Percentiles rank a stretch among this genome's conserved stretches.
Evolutionary conservation across 2,329 filamentous ascomycete genomes (phyloP).

Genomic region (Fusarium camptoceras): DNA sequence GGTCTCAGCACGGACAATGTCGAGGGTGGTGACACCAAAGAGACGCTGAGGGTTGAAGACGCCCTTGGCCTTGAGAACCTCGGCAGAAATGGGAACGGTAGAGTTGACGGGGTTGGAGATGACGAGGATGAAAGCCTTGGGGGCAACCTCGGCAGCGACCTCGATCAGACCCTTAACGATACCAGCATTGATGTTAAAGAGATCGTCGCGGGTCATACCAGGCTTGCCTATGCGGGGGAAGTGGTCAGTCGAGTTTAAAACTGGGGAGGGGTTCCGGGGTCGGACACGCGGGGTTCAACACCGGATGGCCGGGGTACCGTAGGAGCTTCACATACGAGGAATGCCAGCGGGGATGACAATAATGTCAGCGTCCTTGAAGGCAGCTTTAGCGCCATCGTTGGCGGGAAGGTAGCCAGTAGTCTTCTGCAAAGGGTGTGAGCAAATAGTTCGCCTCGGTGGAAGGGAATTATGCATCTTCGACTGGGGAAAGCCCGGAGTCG

Average conservation of each 20-base stretch:
- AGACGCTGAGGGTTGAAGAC: conserved; percentile 96
- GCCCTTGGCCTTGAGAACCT: conserved; percentile 92
- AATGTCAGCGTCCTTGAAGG: conserved; percentile 93
- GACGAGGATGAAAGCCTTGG: conserved; percentile 94
- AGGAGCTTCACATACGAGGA: conserved; percentile 76
- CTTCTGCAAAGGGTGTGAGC: conserved; percentile 68
- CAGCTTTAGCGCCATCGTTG: conserved; percentile 85
- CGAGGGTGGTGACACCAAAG: conserved; percentile 98
- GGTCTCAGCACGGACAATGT: conserved; percentile 97
- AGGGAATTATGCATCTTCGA: conserved; percentile 30
- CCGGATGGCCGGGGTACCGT: conserved; percentile 28
- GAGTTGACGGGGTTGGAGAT: conserved; percentile 99
- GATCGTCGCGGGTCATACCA: conserved; percentile 98
- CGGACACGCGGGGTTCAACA: conserved; percentile 34
- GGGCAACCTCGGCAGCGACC: conserved; percentile 85
- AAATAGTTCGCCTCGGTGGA: conserved; percentile 41
- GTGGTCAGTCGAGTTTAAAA: conserved; percentile 38
- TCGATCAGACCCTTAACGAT: conserved; percentile 96
- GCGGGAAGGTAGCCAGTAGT: conserved; percentile 88
- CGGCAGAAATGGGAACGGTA: conserved; percentile 95
- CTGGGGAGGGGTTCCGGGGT: conserved; percentile 30
- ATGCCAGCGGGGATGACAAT: conserved; percentile 98
- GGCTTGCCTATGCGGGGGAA: conserved; percentile 79
- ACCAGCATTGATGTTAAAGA: conserved; percentile 99
- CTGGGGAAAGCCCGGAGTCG: conserved; percentile 30